phyloP scores from a whole-genome alignment of 805 yeast species.

The Nakazawaea peltata region DNA sequence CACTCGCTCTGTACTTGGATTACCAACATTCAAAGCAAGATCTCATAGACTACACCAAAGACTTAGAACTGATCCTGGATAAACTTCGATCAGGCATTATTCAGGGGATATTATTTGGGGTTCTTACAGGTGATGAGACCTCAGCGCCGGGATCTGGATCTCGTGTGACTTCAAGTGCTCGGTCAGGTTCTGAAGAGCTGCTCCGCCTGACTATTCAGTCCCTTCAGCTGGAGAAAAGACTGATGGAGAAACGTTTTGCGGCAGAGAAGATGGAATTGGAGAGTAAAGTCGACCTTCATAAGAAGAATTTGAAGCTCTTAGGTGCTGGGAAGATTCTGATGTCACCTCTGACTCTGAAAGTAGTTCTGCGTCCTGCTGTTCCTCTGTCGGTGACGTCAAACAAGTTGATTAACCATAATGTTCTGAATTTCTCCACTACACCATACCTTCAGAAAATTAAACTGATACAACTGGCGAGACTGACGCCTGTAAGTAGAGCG shows the following conservation, averaged over 20 bases:
- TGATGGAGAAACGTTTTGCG: constrained; percentile 5
- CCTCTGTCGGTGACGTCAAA: constrained; percentile 7
- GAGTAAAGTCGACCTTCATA: constrained; percentile 9
- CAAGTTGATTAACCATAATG: constrained; percentile 3
- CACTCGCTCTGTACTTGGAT: no score
- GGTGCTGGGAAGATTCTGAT: neutral
- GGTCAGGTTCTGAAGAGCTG: no score
- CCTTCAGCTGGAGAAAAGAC: constrained; percentile 8
- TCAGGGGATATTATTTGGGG: no score
- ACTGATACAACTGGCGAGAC: constrained; percentile 4
- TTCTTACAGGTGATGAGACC: no score
- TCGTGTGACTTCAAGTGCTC: no score
- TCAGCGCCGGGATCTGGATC: no score
- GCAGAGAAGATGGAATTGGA: constrained; percentile 9
- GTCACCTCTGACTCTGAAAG: neutral
- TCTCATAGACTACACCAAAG: no score
- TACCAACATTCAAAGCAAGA: no score
- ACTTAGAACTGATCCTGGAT: no score
- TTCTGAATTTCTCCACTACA: constrained; percentile 14
- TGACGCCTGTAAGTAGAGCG: constrained; percentile 9
- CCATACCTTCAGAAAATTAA: constrained; percentile 14
- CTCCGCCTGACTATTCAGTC: no score
- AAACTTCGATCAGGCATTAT: no score
- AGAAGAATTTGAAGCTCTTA: constrained; percentile 6
- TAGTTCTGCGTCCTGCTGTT: no score